Base-by-base conservation (phyloP, 139 green algal species). In the Bryopsis sp. region DNA sequence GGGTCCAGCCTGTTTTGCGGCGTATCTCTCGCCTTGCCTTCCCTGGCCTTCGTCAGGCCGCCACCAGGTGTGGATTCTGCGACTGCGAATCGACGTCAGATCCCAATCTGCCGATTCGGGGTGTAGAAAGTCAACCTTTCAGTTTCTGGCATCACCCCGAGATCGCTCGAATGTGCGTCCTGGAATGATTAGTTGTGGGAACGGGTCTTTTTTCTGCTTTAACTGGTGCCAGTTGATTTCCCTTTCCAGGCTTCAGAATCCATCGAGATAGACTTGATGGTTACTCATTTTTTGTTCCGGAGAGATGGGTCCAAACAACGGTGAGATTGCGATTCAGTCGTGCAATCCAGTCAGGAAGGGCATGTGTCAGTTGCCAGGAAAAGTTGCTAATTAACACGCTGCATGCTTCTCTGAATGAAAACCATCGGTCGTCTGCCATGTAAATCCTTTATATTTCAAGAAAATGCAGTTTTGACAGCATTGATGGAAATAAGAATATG, bases 201-300 rank as follows among this genome's bases (percentile, higher is more conserved):
- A n/a, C n/a, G n/a, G n/a, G n/a, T n/a, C n/a, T 54, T 19, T 54
- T 54, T 54, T 11, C 19, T 54, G 43, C 43, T 54, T 54, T 19
- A 54, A 54, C 19, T 54, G 11, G 43, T 26, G 43, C 43, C 43
- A 54, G 19, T 54, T 54, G 43, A 19, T 54, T 19, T 54, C 43
- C 19, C 15, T 11, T 28, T 32, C 6, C 32, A 69, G 62, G 62
- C 4, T 69, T 69, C 43, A 6, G 37, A 32, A 57, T 31, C 3
- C 54, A 69, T n/a, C n/a, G 22, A 36, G 62, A 69, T 57, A 6
- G 29, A 36, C 62, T 69, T 35, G 62, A 69, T 69, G 62, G 62
- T 3, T 69, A 69, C 43, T 28, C 39, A 32, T 69, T 69, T 37
- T 50, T 69, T 36, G 62, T 69, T 36, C 39, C 39, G 28, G 62